A percentile compares a stretch with the other conserved stretches of the same genome.
Conservation (phyloP, 179 eudicot species). For the Beta lomatogona region DNA sequence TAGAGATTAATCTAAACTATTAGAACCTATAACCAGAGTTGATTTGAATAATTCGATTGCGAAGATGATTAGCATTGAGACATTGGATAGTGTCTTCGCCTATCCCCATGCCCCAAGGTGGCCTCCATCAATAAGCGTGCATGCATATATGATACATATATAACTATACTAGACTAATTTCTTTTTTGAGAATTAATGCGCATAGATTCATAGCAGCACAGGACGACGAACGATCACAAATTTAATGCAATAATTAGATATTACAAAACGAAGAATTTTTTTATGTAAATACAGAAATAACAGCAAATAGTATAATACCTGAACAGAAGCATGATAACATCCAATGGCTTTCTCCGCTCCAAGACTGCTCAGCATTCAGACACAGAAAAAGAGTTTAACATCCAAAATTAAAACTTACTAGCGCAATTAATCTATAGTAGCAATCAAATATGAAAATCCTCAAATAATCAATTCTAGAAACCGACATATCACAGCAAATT, state of each 20-base stretch:
- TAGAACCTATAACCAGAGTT: not conserved
- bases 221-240: not conserved
- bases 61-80: too few species aligned
- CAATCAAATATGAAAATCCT: not conserved
- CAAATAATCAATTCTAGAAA: not conserved
- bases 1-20: too few species aligned
- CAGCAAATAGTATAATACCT: conserved; percentile 49
- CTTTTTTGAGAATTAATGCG: not conserved
- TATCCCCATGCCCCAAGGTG: too few species aligned
- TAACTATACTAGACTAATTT: not conserved
- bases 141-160: too few species aligned
- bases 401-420: not conserved
- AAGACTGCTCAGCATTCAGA: conserved; percentile 36
- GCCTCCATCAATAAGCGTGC: not conserved
- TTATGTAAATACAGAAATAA: not conserved
- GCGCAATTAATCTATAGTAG: not conserved
- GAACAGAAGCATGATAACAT: conserved; percentile 76
- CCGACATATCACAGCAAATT: not conserved
- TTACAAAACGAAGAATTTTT: not conserved
- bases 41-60: too few species aligned
- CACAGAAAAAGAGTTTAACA: not conserved
- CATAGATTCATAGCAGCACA: not conserved
- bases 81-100: too few species aligned
- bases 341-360: conserved; percentile 71
- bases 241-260: too few species aligned